Base-by-base conservation (phyloP, 202 grass and related monocot genomes). In the Carex arenaria region DNA sequence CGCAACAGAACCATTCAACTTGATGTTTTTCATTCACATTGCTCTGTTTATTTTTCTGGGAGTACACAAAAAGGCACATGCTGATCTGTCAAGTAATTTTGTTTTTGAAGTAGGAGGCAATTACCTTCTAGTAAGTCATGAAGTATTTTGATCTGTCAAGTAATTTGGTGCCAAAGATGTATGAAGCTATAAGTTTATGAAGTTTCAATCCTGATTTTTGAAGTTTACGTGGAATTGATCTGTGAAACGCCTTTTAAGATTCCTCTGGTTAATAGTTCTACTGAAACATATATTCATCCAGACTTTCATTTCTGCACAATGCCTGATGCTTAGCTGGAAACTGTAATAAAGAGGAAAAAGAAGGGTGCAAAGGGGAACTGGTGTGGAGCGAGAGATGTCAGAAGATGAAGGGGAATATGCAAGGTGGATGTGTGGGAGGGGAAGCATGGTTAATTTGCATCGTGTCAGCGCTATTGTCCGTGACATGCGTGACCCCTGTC, bases 341-440 rank as follows among this genome's bases (percentile, higher is more conserved):
- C 26, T 76, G 10, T 76, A 78, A 18, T 85, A 84, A 68, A 74
- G 82, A 28, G 82, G 43, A 11, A 68, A 40, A 55, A 65, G 26
- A 43, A 78, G 49, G 63, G 68, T 64, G 28, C n/a, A 23, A 30
- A 61, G 18, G 64, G 56, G 57, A 20, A 55, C 34, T 26, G n/a
- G 80, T 32, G 60, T 57, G 38, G 80, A 83, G 63, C 54, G 47
- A 69, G 60, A 67, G 30, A 89, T 89, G 88, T 72, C 88, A 31
- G 80, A 73, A 73, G 84, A 86, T 54, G 88, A 89, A 54, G 80
- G 47, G 52, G 84, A 90, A 75, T 70, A 84, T 34, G 54, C 88
- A 64, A 88, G 90, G 63, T 98, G 95, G 95, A 93, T 95, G 90
- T 98, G 95, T 62, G 90, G 92, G 51, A 86, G 86, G 45, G 72